These are phyloP conservation scores for Funneliformis mosseae DNA, from an alignment of 192 early-diverging fungal genomes.

Conservation along the genomic window DNA sequence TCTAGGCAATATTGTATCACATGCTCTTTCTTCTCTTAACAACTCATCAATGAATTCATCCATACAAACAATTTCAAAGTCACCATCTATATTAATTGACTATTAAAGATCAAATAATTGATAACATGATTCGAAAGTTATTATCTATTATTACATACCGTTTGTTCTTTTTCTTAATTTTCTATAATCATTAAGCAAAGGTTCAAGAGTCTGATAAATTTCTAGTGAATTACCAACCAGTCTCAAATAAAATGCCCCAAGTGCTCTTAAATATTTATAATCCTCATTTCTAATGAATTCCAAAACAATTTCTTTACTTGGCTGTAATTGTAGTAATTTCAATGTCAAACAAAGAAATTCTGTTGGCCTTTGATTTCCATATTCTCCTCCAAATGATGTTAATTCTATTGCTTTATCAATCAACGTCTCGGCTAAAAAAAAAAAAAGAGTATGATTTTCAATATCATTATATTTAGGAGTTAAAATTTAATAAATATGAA, in stretches of 20 bases:
- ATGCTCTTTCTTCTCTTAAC: slow-evolving; percentile 76
- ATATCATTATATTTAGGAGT: neutral
- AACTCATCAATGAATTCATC: slow-evolving; percentile 92
- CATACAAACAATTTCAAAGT: slow-evolving; percentile 63
- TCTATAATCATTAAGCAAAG: slow-evolving; percentile 81
- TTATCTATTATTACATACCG: slow-evolving; percentile 39
- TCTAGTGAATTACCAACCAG: slow-evolving; percentile 77
- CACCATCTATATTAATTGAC: slow-evolving; percentile 31
- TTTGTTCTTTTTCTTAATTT: slow-evolving; percentile 70
- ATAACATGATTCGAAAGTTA: neutral
- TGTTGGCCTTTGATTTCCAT: slow-evolving; percentile 84
- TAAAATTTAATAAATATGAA: neutral
- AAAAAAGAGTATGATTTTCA: neutral
- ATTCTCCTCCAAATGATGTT: slow-evolving; percentile 77
- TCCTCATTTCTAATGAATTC: slow-evolving; percentile 82
- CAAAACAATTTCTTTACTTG: slow-evolving; percentile 82
- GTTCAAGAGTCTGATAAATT: slow-evolving; percentile 85
- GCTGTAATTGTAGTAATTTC: slow-evolving; percentile 93
- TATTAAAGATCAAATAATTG: neutral
- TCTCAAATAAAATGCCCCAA: slow-evolving; percentile 88
- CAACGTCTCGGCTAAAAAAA: slow-evolving; percentile 21
- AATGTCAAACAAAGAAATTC: slow-evolving; percentile 88
- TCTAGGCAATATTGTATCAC: slow-evolving; percentile 87
- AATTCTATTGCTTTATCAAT: slow-evolving; percentile 64
- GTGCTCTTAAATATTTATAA: slow-evolving; percentile 87